These are phyloP conservation scores for Sambucus nigra DNA, from an alignment of 129 eudicot species.

Conservation along the genomic window DNA sequence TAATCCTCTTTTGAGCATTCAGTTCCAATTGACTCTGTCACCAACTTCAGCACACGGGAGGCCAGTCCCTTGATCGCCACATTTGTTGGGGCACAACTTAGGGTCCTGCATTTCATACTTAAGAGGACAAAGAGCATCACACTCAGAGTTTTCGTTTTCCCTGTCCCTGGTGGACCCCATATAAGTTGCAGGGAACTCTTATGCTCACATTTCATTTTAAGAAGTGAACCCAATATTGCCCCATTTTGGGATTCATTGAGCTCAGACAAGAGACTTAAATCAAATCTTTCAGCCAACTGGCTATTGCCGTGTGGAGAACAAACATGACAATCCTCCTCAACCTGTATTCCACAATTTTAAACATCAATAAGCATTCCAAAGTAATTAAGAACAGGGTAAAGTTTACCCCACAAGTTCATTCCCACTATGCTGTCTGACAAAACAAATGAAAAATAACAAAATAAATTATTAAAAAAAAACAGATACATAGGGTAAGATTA, in stretches of 20 bases:
- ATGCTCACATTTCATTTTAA: conserved; percentile 33
- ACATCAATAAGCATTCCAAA: too few relatives aligned
- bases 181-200: conserved; percentile 45
- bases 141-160: too few relatives aligned
- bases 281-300: conserved; percentile 7
- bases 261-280: conserved; percentile 12
- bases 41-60: conserved; percentile 31
- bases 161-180: too few relatives aligned
- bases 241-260: conserved; percentile 42
- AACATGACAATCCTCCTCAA: conserved; percentile 20
- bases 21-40: conserved; percentile 8
- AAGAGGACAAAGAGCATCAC: too few relatives aligned
- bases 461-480: too few relatives aligned
- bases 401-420: too few relatives aligned
- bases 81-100: conserved; percentile 61
- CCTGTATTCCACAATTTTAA: conserved; percentile 36
- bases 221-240: conserved; percentile 31
- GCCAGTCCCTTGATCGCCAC: conserved; percentile 50
- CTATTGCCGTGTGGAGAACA: conserved; percentile 9
- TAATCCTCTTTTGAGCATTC: too few relatives aligned
- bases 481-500: too few relatives aligned
- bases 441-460: too few relatives aligned
- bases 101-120: conserved; percentile 41
- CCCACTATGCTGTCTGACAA: too few relatives aligned
- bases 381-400: too few relatives aligned